A percentile compares a stretch with the other conserved stretches of the same genome.
Evolutionary conservation across 2,329 filamentous ascomycete species (phyloP).

Genomic region (Neophaeococcomyces mojaviensis): DNA sequence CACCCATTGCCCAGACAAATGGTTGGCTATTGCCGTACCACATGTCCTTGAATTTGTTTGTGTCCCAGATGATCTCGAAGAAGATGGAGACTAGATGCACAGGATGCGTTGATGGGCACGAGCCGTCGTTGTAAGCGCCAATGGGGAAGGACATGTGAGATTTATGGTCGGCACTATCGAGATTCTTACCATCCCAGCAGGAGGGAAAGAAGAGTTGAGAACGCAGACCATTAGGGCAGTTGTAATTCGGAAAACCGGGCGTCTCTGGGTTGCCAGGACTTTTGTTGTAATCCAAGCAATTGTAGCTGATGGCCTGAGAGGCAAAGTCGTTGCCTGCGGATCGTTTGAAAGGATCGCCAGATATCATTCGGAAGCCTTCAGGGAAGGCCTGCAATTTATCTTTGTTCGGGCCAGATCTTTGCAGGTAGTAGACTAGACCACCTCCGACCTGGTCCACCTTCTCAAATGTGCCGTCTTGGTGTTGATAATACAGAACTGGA

Average conservation of each 20-base stretch:
- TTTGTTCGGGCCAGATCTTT: slow-evolving; percentile 46
- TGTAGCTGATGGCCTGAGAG: slow-evolving; percentile 46
- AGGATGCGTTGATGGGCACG: slow-evolving; percentile 39
- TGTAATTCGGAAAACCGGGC: slow-evolving; percentile 59
- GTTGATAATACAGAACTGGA: slow-evolving; percentile 61
- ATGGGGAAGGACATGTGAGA: slow-evolving; percentile 32
- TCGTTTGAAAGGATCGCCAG: slow-evolving; percentile 55
- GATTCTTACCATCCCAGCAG: slow-evolving; percentile 32
- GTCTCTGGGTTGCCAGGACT: slow-evolving; percentile 37
- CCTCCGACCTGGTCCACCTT: slow-evolving; percentile 53
- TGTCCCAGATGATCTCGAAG: slow-evolving; percentile 52
- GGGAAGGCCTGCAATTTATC: slow-evolving; percentile 65
- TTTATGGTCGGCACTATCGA: slow-evolving; percentile 28
- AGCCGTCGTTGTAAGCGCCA: slow-evolving; percentile 28
- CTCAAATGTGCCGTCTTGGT: slow-evolving; percentile 55
- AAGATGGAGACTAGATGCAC: slow-evolving; percentile 53
- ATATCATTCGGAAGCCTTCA: slow-evolving; percentile 61
- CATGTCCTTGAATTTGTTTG: slow-evolving; percentile 42
- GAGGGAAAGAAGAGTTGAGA: slow-evolving; percentile 33
- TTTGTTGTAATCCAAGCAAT: slow-evolving; percentile 46
- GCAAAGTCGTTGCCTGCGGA: slow-evolving; percentile 49
- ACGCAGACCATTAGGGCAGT: slow-evolving; percentile 52
- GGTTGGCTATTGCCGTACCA: slow-evolving; percentile 33
- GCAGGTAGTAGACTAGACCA: slow-evolving; percentile 52
- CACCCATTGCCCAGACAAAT: slow-evolving; percentile 43